Evolutionary conservation across 129 eudicot genomes (phyloP), one percentile per base, ranked within the genome.

Genomic region (Smallanthus sonchifolius): DNA sequence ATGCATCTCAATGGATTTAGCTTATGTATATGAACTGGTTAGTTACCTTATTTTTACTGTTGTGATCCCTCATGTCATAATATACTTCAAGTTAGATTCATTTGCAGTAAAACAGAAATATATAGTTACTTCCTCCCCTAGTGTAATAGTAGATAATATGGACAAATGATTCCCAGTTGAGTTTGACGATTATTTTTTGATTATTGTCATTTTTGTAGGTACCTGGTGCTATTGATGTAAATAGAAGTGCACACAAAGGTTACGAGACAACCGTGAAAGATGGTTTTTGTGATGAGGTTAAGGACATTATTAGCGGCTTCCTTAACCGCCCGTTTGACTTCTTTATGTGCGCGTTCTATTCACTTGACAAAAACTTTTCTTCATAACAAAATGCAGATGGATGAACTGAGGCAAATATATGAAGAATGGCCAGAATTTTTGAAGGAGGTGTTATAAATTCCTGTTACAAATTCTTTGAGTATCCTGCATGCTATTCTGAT

Each of bases 1-100:
- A 74, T 87, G 83, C 87, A 83, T 94, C 55, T 83, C 97, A 32
- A 73, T 84, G 72, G 97, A 94, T 81, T 77, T 94, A 77, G 87
- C 91, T 68, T 94, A 86, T 82, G 90, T 91, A 42, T 90, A 85
- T 77, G 99, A 94, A 84, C 82, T 94, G 97, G 99, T 94, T 40
- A 79, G 92, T 76, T 55, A 34, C 40, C 47, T 7, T 75, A 11
- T 16, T 35, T 39, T 39, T 65, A 15, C 39, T 11, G 11, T 34
- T 55, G 70, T 73, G 57, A 45, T 67, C 38, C 13, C 48, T 69
- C 47, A 56, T 37, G 28, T 3, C 17, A 69, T 64, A 2, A n/a
- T 39, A 35, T 71, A 51, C 19, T 48, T 48, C 60, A 62, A 69
- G 24, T 69, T 39, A 42, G 47, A 24, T 57, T 67, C 36, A 62